A percentile compares a stretch with the other conserved stretches of the same genome.
phyloP scores from a whole-genome alignment of 1,139 yeast species.

The Arxiozyma telluris region DNA sequence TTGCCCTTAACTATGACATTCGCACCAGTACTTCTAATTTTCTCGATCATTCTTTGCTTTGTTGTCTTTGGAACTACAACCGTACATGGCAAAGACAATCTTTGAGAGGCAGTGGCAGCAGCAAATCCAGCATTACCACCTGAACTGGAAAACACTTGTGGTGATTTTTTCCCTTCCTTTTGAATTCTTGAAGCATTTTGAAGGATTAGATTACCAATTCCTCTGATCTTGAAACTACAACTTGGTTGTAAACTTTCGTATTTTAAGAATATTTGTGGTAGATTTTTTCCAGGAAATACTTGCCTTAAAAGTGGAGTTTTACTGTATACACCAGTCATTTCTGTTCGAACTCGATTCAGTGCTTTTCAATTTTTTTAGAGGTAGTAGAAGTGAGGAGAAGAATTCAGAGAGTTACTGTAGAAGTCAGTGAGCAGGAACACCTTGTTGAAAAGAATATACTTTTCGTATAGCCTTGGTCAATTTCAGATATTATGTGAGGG shows the following conservation, averaged over 20 bases:
- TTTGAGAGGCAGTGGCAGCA: slow-evolving; percentile 51
- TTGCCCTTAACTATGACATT: slow-evolving; percentile 44
- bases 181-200: slow-evolving; percentile 23
- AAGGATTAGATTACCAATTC: slow-evolving; percentile 43
- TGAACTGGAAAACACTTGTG: slow-evolving; percentile 53
- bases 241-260: slow-evolving; percentile 60
- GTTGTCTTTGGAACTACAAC: slow-evolving; percentile 54
- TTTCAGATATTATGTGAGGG: no score
- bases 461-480: no score
- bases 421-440: no score
- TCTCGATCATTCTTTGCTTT: slow-evolving; percentile 32
- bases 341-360: no score
- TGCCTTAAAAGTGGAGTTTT: slow-evolving; percentile 39
- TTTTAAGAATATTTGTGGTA: slow-evolving; percentile 45
- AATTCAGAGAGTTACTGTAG: no score
- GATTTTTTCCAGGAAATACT: slow-evolving; percentile 20
- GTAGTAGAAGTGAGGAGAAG: no score
- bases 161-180: slow-evolving; percentile 17
- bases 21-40: slow-evolving; percentile 42
- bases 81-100: slow-evolving; percentile 42
- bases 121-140: slow-evolving; percentile 79
- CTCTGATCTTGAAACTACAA: slow-evolving; percentile 64
- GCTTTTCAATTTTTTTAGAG: no score
- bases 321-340: slow-evolving; percentile 19
- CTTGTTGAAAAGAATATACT: no score